Base-by-base conservation (phyloP, 2,329 filamentous ascomycete genomes). In the Ophiocordyceps camponoti-rufipedis region DNA sequence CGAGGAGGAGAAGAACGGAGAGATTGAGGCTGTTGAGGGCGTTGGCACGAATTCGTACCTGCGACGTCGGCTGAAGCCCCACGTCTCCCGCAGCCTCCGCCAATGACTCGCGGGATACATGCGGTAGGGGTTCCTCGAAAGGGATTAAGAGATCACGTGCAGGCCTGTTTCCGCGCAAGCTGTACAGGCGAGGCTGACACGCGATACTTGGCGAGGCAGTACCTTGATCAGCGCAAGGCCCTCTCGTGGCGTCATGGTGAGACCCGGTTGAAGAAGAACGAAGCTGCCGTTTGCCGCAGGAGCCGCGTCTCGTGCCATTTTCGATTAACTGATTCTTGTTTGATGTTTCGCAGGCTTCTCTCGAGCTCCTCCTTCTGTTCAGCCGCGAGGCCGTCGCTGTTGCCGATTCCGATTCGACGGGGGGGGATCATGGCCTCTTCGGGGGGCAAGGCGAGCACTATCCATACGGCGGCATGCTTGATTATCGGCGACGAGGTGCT, bases 401-500 rank as follows among this genome's bases (percentile, higher is more conserved):
- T 51, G 46, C 54, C 50, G 46, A 23, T 52, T 44, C 51, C 43
- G 18, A 43, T 52, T 44, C 43, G 49, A n/a, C 44, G 55, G 32
- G 49, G 46, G 47, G 62, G 51, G 56, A 74, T 72, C 66, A 66
- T 58, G 39, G 47, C 51, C 47, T 45, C 63, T 49, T 59, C 69
- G 48, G 68, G 71, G 48, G 70, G 74, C 51, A 72, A 71, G 55
- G 68, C 72, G 54, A 71, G 79, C 57, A 78, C 74, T 48, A 93
- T 96, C 53, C 80, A 86, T 58, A 95, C 88, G 42, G 91, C 89
- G 11, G 89, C 83, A 47, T 94, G 86, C 62, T 66, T 96, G 51
- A 87, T 98, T 48, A 96, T 98, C 55, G 89, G 89, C n/a, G 89
- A 96, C 64, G 89, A 95, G 62, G 87, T 96, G 5, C 71, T 96